Evolutionary conservation across 257 asterid species (phyloP), one percentile per base, ranked within the genome.

Genomic region (Forsythia suspensa): DNA sequence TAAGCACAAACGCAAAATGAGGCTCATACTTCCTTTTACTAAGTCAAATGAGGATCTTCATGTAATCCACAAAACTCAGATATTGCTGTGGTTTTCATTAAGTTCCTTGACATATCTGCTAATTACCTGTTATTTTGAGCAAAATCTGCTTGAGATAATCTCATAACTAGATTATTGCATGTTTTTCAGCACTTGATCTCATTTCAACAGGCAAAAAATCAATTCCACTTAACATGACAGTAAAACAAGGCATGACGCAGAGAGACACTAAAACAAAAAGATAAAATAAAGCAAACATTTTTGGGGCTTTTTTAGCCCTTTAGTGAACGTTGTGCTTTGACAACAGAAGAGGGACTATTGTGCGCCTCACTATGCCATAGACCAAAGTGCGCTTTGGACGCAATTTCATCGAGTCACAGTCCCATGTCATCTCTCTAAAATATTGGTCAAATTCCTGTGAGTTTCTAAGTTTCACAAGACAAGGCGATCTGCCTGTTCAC

Each of bases 401-500:
- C 10, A 2, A 55, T 18, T 8, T 55, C 6, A 1, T 55, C 16
- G 29, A 55, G 16, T 6, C 29, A 55, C 70, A 57, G 71, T 40
- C 39, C n/a, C 36, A 43, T 43, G 65, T 68, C 59, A 13, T 39
- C 40, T 61, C 46, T 76, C 77, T 38, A 38, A 42, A 41, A 69
- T 38, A 24, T 66, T 57, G n/a, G 63, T 42, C 16, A 73, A 70
- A 70, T 37, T 72, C 5, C 70, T 55, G 36, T 52, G 41, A 74
- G 63, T 44, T 51, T 38, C 61, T 7, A 55, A 37, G 41, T 61
- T 73, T 51, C 66, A 18, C 12, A 70, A 77, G 34, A 72, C 66
- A 70, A 75, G 55, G 43, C 78, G 37, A 75, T 43, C 55, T 77
- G 15, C 78, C 72, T 70, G 20, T 37, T 34, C 46, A 57, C 73